Evolutionary conservation across 2,329 filamentous ascomycete species (phyloP), one percentile per base, ranked within the genome.

Genomic region (Colletotrichum sp.): DNA sequence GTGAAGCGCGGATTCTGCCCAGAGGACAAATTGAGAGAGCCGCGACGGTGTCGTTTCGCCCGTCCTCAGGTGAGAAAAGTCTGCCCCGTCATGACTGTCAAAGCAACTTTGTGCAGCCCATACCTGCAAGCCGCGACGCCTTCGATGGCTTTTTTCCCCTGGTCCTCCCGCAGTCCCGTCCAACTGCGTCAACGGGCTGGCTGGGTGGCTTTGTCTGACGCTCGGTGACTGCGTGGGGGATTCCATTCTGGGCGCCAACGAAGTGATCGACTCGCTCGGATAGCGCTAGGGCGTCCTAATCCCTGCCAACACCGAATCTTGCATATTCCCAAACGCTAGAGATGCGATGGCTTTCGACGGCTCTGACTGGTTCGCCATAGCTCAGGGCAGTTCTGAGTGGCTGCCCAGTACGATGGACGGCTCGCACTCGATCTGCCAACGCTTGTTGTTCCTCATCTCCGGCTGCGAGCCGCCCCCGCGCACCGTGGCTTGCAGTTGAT

Each of bases 281-380:
- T 74, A 22, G 34, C 75, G 75, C 75, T 76, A 75, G 67, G 66
- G 66, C 63, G 71, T 44, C 6, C 39, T 57, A 67, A 76, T 68
- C 75, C 75, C 71, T 76, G 75, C 59, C 44, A 75, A 71, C 60
- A 36, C 75, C 75, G 75, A 76, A 76, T 76, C 75, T 71, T 75
- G 75, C 75, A 76, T 76, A 71, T 71, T 28, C 66, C 62, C 75
- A 75, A 75, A 76, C 72, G 67, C 75, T 75, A 76, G 72, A 75
- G 67, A 22, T 71, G 48, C 75, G 71, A 75, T 76, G 72, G 74
- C 73, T 68, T 32, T 60, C 52, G 72, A 44, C 32, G 72, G 68
- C 24, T 65, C 72, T 67, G 60, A 63, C 68, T 75, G 67, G 71
- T 39, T 64, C 30, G 55, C 22, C 70, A 69, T 76, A 71, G 74